Base-by-base conservation (phyloP, 164 flowering plant genomes). In the Santalum album region DNA sequence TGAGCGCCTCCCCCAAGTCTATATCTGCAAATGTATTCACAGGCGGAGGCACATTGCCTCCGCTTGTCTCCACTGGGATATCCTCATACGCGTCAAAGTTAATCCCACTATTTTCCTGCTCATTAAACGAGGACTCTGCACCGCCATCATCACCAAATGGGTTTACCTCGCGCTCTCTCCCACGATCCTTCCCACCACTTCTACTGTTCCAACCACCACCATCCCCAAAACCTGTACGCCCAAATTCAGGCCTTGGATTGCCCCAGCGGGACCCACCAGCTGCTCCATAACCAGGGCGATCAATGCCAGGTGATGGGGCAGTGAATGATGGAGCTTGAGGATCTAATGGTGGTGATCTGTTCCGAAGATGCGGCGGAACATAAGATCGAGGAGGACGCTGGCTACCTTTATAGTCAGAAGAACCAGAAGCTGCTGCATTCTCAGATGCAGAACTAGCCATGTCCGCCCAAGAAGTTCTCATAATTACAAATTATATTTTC, bases 21-120 rank as follows among this genome's bases (percentile, higher is more conserved):
- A 85, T 82, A 20, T 85, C 87, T 0, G 81, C 94, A 73, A 85
- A 85, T 11, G 83, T 77, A 56, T 74, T 81, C 26, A 77, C 87
- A 2, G 89, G 73, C 0, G 87, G 77, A 0, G 94, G 94, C 58
- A 82, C 89, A 65, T 83, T 70, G 3, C 71, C 76, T 25, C 89
- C 94, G 65, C 87, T 85, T 0, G 94, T 77, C 69, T 85, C 94
- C 25, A 85, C 89, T 0, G 89, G 87, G 49, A 85, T 85, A 61
- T 83, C 87, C 57, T 80, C 94, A 54, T 83, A 85, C 0, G 94
- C 94, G 60, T 82, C 89, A 62, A 85, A 85, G 49, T 85, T 85
- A 40, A 85, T 85, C n/a, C 78, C 85, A 1, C 73, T 65, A 23
- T 73, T 82, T 61, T 78, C 84, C 47, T 69, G 86, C 62, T 67